Evolutionary conservation across 768 basidiomycete species (phyloP).

Genomic region (Termitomyces sp.): DNA sequence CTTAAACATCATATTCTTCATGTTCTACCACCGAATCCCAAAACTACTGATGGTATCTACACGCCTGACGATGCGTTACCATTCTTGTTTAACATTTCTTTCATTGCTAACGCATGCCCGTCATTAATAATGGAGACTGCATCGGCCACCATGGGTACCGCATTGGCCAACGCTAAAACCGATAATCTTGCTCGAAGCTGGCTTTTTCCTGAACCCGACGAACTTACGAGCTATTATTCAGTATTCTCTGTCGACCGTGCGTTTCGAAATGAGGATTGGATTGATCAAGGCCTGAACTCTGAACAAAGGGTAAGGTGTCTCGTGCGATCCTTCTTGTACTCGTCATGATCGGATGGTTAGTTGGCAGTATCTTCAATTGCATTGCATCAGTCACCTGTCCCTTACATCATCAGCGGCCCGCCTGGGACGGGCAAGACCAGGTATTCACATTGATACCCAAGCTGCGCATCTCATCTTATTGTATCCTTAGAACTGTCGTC

Average conservation of each 20-base stretch:
- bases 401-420: conserved; percentile 43
- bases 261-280: conserved; percentile 31
- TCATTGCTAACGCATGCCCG: conserved; percentile 38
- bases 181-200: conserved; percentile 32
- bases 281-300: conserved; percentile 38
- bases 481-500: conserved; percentile 33
- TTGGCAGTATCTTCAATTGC: conserved; percentile 37
- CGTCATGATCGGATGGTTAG: conserved; percentile 17
- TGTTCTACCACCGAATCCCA: conserved; percentile 19
- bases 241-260: conserved; percentile 17
- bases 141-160: conserved; percentile 20
- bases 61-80: conserved; percentile 31
- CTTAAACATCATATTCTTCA: conserved; percentile 34
- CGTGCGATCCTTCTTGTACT: neutral
- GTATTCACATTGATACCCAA: conserved; percentile 14
- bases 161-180: conserved; percentile 15
- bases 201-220: conserved; percentile 37
- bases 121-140: conserved; percentile 39
- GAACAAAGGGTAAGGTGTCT: conserved; percentile 34
- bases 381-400: conserved; percentile 37
- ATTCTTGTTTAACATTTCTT: conserved; percentile 41
- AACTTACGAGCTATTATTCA: conserved; percentile 17
- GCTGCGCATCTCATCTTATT: neutral
- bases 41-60: conserved; percentile 13
- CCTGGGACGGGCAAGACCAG: conserved; percentile 52